A percentile compares a stretch with the other conserved stretches of the same genome.
Conservation (phyloP, 208 protist species). For the Strigomonas oncopelti region DNA sequence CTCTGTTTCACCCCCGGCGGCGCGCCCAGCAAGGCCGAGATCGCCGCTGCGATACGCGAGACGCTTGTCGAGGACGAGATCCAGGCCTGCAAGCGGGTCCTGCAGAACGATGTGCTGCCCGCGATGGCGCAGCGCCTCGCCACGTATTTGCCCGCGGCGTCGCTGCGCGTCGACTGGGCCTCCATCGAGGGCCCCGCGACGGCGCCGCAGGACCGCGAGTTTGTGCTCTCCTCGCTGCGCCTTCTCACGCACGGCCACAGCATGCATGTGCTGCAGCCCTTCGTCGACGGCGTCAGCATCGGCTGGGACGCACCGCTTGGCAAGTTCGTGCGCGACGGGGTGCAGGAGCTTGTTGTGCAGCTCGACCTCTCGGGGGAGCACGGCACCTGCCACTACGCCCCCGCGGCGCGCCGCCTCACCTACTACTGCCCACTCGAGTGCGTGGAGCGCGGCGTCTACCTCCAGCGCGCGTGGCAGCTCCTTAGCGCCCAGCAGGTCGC, state of each 20-base stretch:
- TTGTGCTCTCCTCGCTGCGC: slow-evolving; percentile 52
- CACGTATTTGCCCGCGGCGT: slow-evolving; percentile 40
- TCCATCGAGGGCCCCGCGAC: slow-evolving; percentile 23
- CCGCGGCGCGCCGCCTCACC: slow-evolving; percentile 34
- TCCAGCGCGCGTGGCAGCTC: slow-evolving; percentile 52
- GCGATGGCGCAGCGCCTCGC: slow-evolving; percentile 44
- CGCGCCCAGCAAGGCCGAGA: slow-evolving; percentile 42
- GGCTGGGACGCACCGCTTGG: slow-evolving; percentile 79
- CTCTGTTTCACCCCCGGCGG: slow-evolving; percentile 51
- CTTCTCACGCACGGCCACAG: slow-evolving; percentile 64
- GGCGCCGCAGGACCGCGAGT: slow-evolving; percentile 31
- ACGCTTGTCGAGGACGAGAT: slow-evolving; percentile 45
- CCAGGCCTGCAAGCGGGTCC: slow-evolving; percentile 28
- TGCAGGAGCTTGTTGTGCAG: slow-evolving; percentile 51
- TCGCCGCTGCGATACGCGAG: slow-evolving; percentile 34
- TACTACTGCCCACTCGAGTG: slow-evolving; percentile 75
- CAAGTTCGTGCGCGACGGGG: slow-evolving; percentile 46
- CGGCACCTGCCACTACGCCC: slow-evolving; percentile 45
- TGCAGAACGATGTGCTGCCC: slow-evolving; percentile 32
- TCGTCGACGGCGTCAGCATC: slow-evolving; percentile 63
- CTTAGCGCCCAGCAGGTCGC: slow-evolving; percentile 67
- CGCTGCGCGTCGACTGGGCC: slow-evolving; percentile 44
- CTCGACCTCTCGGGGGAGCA: slow-evolving; percentile 32
- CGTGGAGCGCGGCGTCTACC: slow-evolving; percentile 38
- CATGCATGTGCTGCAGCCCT: slow-evolving; percentile 61